Evolutionary conservation across 2,329 filamentous ascomycete genomes (phyloP), one percentile per base, ranked within the genome.

Genomic region (Zelopaecilomyces penicillatus): DNA sequence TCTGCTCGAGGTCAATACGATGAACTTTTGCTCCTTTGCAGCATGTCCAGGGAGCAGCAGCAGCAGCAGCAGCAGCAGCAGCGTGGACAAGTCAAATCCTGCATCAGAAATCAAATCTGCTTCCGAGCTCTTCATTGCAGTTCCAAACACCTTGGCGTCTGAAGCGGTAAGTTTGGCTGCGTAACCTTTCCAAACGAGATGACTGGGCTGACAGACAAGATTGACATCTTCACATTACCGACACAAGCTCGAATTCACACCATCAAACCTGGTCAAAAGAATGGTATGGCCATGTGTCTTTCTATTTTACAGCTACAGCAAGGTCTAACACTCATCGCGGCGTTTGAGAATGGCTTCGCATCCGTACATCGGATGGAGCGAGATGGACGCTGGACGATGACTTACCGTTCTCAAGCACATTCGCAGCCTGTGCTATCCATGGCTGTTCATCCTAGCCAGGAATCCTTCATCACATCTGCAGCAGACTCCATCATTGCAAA

Each of bases 11-110:
- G 88, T 97, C 37, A 96, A 96, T 58, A 88, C 91, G 1, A 78
- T 97, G 68, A 98, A 97, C 60, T 98, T 97, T 61, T 98, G 93
- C 61, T 76, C 85, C 2, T 95, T 95, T 61, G 75, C 84, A 2
- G 73, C 75, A 49, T 83, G 82, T 58, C 48, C 69, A 47, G 59
- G 65, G 37, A 48, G 49, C 6, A 54, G 63, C 5, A 50, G 61
- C 12, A 59, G 65, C 37, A 48, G 49, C 6, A 54, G 63, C 5
- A 50, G 61, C 12, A 50, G 51, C 6, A 30, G 39, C 34, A 32
- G 43, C 52, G 29, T 49, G 19, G 30, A 49, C 33, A 19, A 19
- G 19, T 19, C 19, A 19, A 19, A 19, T 19, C 19, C 19, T 19
- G 19, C 19, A 19, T 19, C 19, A 19, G 19, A 19, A 19, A 42